Base-by-base conservation (phyloP, 306 rosid genomes). In the Inga leiocalycina region DNA sequence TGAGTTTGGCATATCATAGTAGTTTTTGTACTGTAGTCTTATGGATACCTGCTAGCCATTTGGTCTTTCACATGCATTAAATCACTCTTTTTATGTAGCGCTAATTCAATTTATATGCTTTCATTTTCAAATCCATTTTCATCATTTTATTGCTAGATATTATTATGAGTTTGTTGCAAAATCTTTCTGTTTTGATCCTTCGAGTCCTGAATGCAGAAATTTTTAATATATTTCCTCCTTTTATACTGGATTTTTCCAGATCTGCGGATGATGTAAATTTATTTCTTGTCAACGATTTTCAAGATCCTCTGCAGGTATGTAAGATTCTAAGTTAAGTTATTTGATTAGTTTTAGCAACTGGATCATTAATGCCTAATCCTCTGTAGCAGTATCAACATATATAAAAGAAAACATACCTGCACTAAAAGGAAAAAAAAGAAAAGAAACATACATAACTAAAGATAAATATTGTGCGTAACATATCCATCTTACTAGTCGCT, bases 211-310 rank as follows among this genome's bases (percentile, higher is more conserved):
- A 75, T 71, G 69, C 67, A 30, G 66, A 44, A 54, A 10, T 48
- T 39, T 69, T 27, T 30, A 24, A 52, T 74, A 57, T 86, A 37
- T 83, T 70, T 61, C 64, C 27, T 83, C 67, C 32, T 80, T 68
- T 59, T 73, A 43, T 87, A 76, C 14, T 71, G 49, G 69, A 71
- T 77, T 79, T 86, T 78, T 83, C 64, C 97, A 96, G 99, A 87
- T 96, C 99, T 32, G 89, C 91, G 5, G 97, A 96, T 75, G 97
- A 96, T 89, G 89, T 94, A 80, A 96, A 96, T 44, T 89, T 92
- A 66, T 94, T 94, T 83, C 89, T 94, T 37, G 94, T 96, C 68
- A 96, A 96, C 82, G 97, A 96, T 89, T 92, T 91, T 86, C 90
- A 92, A 88, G 91, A 89, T 91, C 97, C 98, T 43, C 92, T 96